phyloP scores from a whole-genome alignment of 2,329 filamentous ascomycete species.

The Venturia asperata region DNA sequence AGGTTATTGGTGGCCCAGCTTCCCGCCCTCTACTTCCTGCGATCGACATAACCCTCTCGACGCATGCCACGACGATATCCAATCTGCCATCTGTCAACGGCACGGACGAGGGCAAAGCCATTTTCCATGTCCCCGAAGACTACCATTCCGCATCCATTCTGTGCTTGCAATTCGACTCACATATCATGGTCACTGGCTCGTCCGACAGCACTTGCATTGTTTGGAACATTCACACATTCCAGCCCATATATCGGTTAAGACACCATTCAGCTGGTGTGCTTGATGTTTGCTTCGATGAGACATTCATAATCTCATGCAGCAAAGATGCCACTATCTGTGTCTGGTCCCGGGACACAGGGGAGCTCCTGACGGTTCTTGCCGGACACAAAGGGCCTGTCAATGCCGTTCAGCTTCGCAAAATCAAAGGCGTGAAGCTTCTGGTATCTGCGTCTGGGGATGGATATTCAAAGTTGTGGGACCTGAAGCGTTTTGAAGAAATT shows the following conservation, averaged over 20 bases:
- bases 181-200: slow-evolving; percentile 89
- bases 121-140: slow-evolving; percentile 40
- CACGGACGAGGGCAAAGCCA: slow-evolving; percentile 38
- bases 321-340: slow-evolving; percentile 93
- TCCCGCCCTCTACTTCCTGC: slow-evolving; percentile 45
- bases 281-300: slow-evolving; percentile 86
- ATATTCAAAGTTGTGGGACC: slow-evolving; percentile 89
- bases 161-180: slow-evolving; percentile 88
- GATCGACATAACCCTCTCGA: slow-evolving; percentile 38
- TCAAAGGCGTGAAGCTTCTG: slow-evolving; percentile 56
- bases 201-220: slow-evolving; percentile 89
- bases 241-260: slow-evolving; percentile 67
- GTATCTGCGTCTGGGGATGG: slow-evolving; percentile 94
- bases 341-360: slow-evolving; percentile 78
- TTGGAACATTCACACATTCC: slow-evolving; percentile 69
- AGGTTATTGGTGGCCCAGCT: slow-evolving; percentile 74
- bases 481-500: slow-evolving; percentile 78
- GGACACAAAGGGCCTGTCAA: slow-evolving; percentile 93
- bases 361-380: slow-evolving; percentile 66
- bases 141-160: slow-evolving; percentile 91
- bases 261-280: slow-evolving; percentile 83
- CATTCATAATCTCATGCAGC: slow-evolving; percentile 92
- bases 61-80: slow-evolving; percentile 39
- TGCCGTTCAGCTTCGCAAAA: slow-evolving; percentile 83
- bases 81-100: slow-evolving; percentile 36